Percentiles rank a stretch among this genome's conserved stretches.
These are phyloP conservation scores for Lablab purpureus DNA, from an alignment of 306 rosid species.

Conservation along the genomic window DNA sequence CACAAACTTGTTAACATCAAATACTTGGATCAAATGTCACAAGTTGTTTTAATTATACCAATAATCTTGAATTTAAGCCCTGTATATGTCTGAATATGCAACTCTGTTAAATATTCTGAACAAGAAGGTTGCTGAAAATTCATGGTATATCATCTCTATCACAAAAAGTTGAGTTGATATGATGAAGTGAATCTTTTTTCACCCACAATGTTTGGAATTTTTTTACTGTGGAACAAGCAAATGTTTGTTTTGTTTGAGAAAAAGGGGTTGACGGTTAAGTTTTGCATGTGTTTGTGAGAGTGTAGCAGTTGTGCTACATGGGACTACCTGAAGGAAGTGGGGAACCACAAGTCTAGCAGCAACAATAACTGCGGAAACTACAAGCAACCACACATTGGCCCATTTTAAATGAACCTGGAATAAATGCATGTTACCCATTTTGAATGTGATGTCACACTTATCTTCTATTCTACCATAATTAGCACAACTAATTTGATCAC, in stretches of 20 bases:
- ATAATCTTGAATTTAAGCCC: too few relatives aligned
- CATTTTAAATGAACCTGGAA: conserved; percentile 49
- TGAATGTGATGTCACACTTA: conserved; percentile 50
- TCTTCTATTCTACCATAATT: conserved; percentile 52
- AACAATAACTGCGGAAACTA: conserved; percentile 32
- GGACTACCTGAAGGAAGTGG: conserved; percentile 47
- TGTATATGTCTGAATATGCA: too few relatives aligned
- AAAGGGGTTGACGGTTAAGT: background rate
- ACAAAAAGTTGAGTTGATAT: background rate
- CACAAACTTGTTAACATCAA: background rate
- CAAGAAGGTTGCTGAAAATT: too few relatives aligned
- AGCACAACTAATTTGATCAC: conserved; percentile 49
- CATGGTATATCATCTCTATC: too few relatives aligned
- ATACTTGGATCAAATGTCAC: too few relatives aligned
- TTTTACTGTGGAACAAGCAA: conserved; percentile 28
- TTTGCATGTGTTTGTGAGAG: background rate
- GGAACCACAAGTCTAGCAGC: conserved; percentile 24
- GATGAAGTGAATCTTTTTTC: background rate
- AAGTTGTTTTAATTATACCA: too few relatives aligned
- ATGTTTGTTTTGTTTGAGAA: background rate
- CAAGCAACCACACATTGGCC: conserved; percentile 43
- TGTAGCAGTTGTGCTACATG: conserved; percentile 32
- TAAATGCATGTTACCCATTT: conserved; percentile 44
- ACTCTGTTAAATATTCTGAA: too few relatives aligned
- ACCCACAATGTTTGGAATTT: conserved; percentile 4